Evolutionary conservation across 2,329 filamentous ascomycete species (phyloP).

Genomic region (Ophiostoma ulmi): DNA sequence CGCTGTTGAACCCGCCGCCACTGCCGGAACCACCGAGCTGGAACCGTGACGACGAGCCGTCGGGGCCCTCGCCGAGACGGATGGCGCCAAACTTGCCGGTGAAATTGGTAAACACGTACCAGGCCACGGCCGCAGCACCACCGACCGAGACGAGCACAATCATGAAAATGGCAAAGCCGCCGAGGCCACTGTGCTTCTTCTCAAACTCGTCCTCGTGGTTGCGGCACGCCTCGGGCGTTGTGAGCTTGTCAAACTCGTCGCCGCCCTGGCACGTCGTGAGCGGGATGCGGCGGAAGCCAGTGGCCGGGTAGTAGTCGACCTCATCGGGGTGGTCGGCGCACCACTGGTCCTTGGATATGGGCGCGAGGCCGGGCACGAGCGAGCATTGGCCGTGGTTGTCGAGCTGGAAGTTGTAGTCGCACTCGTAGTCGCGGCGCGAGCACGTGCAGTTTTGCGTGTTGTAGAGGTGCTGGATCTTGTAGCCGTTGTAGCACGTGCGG

Average conservation of each 20-base stretch:
- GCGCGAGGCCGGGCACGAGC: slow-evolving; percentile 67
- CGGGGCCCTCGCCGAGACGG: slow-evolving; percentile 66
- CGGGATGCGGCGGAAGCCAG: slow-evolving; percentile 83
- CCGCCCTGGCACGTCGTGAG: slow-evolving; percentile 82
- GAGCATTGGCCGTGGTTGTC: slow-evolving; percentile 68
- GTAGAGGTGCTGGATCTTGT: slow-evolving; percentile 65
- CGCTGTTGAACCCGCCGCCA: slow-evolving; percentile 46
- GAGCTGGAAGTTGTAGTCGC: slow-evolving; percentile 90
- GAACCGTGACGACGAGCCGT: slow-evolving; percentile 27
- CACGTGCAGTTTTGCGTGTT: slow-evolving; percentile 76
- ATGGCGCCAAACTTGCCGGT: slow-evolving; percentile 88
- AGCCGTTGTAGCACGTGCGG: slow-evolving; percentile 74
- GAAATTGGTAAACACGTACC: slow-evolving; percentile 81
- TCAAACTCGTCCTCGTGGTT: slow-evolving; percentile 79
- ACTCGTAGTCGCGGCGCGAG: slow-evolving; percentile 83
- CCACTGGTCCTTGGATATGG: slow-evolving; percentile 48
- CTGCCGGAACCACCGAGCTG: slow-evolving; percentile 30
- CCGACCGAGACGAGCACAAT: slow-evolving; percentile 68
- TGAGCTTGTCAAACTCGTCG: slow-evolving; percentile 64
- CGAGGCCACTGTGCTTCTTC: slow-evolving; percentile 58
- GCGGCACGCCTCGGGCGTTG: slow-evolving; percentile 60
- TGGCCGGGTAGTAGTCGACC: slow-evolving; percentile 76
- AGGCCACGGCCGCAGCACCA: slow-evolving; percentile 67
- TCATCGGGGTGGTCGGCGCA: slow-evolving; percentile 59
- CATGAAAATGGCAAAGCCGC: slow-evolving; percentile 70